A percentile compares a stretch with the other conserved stretches of the same genome.
These are phyloP conservation scores for Solanum chilense DNA, from an alignment of 257 asterid genomes.

Conservation along the genomic window DNA sequence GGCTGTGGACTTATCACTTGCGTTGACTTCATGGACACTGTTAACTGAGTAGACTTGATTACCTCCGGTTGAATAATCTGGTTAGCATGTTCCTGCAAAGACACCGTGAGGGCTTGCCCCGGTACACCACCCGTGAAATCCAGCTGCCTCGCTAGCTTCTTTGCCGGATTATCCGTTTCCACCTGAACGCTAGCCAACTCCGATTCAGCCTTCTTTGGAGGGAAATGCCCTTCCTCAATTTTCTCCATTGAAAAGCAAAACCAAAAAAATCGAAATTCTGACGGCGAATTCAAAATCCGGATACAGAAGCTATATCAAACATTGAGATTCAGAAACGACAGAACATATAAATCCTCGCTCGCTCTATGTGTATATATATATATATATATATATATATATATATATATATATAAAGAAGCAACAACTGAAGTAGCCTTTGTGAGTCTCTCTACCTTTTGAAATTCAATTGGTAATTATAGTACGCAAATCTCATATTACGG, in stretches of 20 bases:
- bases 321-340: background rate
- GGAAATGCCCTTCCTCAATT: conserved; percentile 61
- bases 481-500: conserved; percentile 43
- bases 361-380: background rate
- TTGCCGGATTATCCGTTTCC: conserved; percentile 40
- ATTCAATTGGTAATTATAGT: conserved; percentile 49
- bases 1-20: conserved; percentile 14
- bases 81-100: conserved; percentile 16
- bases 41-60: background rate
- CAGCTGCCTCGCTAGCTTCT: conserved; percentile 95
- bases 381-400: too few species aligned
- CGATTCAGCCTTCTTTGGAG: conserved; percentile 44
- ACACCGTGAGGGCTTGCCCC: conserved; percentile 6
- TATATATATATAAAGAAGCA: background rate
- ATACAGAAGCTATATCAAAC: background rate
- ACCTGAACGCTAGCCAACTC: conserved; percentile 22
- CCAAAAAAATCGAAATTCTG: background rate
- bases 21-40: conserved; percentile 2
- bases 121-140: conserved; percentile 45
- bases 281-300: background rate
- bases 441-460: conserved; percentile 68
- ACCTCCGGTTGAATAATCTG: conserved; percentile 12
- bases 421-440: background rate
- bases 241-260: conserved; percentile 50
- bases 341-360: background rate